Evolutionary conservation across 495 filamentous ascomycete species (phyloP).

Genomic region (Haplographium delicatum): DNA sequence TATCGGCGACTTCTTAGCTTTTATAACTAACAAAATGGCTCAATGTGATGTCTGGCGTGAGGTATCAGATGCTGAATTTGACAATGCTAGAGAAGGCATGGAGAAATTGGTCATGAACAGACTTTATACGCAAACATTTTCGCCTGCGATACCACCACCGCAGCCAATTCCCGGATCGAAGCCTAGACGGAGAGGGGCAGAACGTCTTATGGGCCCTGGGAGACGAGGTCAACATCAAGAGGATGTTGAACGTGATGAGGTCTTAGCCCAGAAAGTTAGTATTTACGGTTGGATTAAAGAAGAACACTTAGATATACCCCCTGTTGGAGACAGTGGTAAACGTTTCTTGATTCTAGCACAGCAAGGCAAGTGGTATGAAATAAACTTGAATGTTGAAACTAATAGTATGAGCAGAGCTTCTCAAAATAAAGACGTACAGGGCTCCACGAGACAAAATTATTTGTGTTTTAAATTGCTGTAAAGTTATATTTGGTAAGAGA

Average conservation of each 20-base stretch:
- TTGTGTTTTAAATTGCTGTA: constrained; percentile 97
- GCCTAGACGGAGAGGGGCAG: constrained; percentile 61
- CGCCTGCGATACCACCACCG: constrained; percentile 80
- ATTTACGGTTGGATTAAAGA: constrained; percentile 96
- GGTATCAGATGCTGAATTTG: constrained; percentile 94
- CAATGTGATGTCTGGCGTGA: constrained; percentile 95
- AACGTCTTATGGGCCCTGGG: constrained; percentile 71
- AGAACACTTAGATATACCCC: constrained; percentile 89
- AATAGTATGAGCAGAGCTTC: constrained; percentile 53
- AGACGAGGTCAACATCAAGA: constrained; percentile 94
- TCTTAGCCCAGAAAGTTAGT: constrained; percentile 89
- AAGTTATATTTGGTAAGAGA: constrained; percentile 89
- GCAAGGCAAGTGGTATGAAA: constrained; percentile 54
- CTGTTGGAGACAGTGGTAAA: constrained; percentile 75
- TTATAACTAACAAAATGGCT: constrained; percentile 99
- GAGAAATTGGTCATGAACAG: constrained; percentile 99
- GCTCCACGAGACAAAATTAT: constrained; percentile 98
- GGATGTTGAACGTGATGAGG: constrained; percentile 93
- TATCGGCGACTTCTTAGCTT: constrained; percentile 92
- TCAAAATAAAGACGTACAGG: constrained; percentile 94
- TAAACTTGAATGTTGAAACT: not conserved
- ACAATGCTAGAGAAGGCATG: constrained; percentile 98
- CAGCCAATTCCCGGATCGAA: constrained; percentile 66
- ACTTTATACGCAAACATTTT: constrained; percentile 93
- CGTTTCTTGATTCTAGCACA: constrained; percentile 86